A percentile compares a stretch with the other conserved stretches of the same genome.
Conservation (phyloP, 202 grass and related monocot species). For the Digitaria exilis region DNA sequence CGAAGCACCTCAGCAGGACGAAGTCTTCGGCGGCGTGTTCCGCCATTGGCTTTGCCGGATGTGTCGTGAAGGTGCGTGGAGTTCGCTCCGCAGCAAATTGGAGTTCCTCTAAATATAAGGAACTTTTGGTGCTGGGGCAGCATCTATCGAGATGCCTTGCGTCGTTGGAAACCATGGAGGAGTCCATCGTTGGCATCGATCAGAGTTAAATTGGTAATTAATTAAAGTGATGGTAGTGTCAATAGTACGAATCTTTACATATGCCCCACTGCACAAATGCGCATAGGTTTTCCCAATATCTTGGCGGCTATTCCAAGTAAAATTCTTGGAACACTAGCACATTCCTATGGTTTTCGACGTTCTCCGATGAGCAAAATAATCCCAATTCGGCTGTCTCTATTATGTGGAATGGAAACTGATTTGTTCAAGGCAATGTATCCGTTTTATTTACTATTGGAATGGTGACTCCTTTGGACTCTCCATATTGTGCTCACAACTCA, state of each 20-base stretch:
- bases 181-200: conserved; percentile 7
- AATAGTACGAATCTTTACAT: not conserved
- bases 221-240: not conserved
- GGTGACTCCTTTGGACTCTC: too few species aligned
- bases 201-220: not conserved
- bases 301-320: not conserved
- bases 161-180: not conserved
- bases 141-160: not conserved
- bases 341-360: not conserved
- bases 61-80: not conserved
- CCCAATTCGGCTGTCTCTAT: not conserved
- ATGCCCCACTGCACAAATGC: not conserved
- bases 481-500: too few species aligned
- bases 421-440: too few species aligned
- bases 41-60: not conserved
- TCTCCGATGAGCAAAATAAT: not conserved
- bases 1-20: conserved; percentile 35
- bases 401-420: not conserved
- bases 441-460: too few species aligned
- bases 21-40: not conserved
- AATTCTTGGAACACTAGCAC: not conserved
- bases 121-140: too few species aligned
- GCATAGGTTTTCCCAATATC: not conserved
- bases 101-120: not conserved
- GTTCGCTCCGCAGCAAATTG: not conserved